Base-by-base conservation (phyloP, 371 early-diverging fungal species). In the Actinomucor elegans region DNA sequence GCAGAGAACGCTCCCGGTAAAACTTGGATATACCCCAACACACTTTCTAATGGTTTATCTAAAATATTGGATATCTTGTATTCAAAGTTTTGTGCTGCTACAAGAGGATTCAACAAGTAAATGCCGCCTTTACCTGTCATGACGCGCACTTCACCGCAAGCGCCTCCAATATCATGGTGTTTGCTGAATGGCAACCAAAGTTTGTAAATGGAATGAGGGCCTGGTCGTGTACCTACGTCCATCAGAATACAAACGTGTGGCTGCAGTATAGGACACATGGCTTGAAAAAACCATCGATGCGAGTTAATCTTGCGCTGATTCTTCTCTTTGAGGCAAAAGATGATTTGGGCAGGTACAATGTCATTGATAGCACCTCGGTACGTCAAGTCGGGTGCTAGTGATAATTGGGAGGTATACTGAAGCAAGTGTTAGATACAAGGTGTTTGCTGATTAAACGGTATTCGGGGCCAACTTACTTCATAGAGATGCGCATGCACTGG, bases 221-320 rank as follows among this genome's bases (percentile, higher is more conserved):
- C 82, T 3, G 96, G 96, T 51, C 88, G 87, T 17, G 97, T 97
- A 4, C 97, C 97, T 23, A 95, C 96, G 64, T 96, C 97, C 48
- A 97, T 76, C 11, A 96, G 78, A 35, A 96, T 85, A 66, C 92
- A 92, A 14, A 95, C 85, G 36, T 91, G 87, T 10, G 97, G 97
- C 33, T 87, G 77, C 48, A 96, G 52, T 29, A 92, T 57, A n/a
- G 85, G 83, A 29, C 94, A 86, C 59, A 96, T 88, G 10, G 95
- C 94, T 62, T 94, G 93, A 67, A 96, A 95, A 79, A 94, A 94
- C 97, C 97, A 96, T n/a, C 94, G 87, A 62, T 96, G 97, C 6
- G 94, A 93, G 71, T 96, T 96, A 78, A 96, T 91, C 75, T 94
- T 90, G 49, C 90, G 87, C 48, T 80, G 83, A 59, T 90, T 92